Base-by-base conservation (phyloP, 768 basidiomycete genomes). In the Thelephora ganbajun region DNA sequence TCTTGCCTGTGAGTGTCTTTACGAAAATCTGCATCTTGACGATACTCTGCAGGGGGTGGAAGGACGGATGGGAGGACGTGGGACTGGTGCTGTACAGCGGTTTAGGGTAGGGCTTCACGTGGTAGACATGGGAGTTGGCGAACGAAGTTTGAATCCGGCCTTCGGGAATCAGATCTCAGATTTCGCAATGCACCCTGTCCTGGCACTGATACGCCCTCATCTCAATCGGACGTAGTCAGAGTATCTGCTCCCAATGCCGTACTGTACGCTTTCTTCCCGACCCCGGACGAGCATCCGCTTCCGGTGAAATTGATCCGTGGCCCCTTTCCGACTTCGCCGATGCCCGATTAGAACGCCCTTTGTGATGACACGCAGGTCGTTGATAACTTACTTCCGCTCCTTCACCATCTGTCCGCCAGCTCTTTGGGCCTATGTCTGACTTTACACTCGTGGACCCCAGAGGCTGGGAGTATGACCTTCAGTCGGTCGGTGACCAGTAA, bases 1-100 rank as follows among this genome's bases (percentile, higher is more conserved):
- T 93, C 83, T 93, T 89, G 53, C 85, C 86, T 65, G 88, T 93
- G 56, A 92, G 85, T 73, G 89, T 92, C 70, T 77, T 83, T 69
- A 83, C 80, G 72, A 83, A 83, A 65, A 83, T 83, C 67, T 65
- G 64, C 64, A 65, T 65, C 54, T 61, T 63, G 56, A 52, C 49
- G 46, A 51, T 48, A 49, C 50, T 54, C 47, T 50, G 51, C 48
- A 48, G 47, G 37, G 46, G 45, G 48, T 45, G 45, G 51, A 48
- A 53, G 54, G 56, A 51, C 50, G 54, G 48, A 49, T 37, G 50
- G 44, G 47, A 55, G 53, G 12, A 22, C 55, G 53, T 61, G 58
- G 57, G 58, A 59, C 37, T 30, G 46, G 54, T 9, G 26, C 61
- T 62, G 51, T 61, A 62, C 54, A 62, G 61, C 45, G 39, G 39